Conservation (phyloP, 176 grass and related monocot genomes). For the Triticum aestivum region IWGSC_CS_RefSeq_v2.1 NC_057802.1:17518874-17519373, state of each 20-base stretch:
- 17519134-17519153: neutral
- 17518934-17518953: slow-evolving; percentile 77
- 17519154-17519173: neutral
- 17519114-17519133: neutral
- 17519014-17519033: slow-evolving; percentile 84
- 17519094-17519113: no score
- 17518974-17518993: slow-evolving; percentile 86
- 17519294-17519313: slow-evolving; percentile 53
- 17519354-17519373: slow-evolving; percentile 22
- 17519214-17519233: slow-evolving; percentile 86
- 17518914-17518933: slow-evolving; percentile 83
- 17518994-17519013: slow-evolving; percentile 66
- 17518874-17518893: slow-evolving; percentile 86
- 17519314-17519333: slow-evolving; percentile 54
- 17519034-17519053: slow-evolving; percentile 66
- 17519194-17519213: slow-evolving; percentile 57
- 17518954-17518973: slow-evolving; percentile 72
- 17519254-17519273: slow-evolving; percentile 73
- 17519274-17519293: slow-evolving; percentile 75
- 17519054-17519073: slow-evolving; percentile 37
- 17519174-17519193: neutral
- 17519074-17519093: no score
- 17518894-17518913: slow-evolving; percentile 58
- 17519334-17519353: slow-evolving; percentile 31
- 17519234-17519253: slow-evolving; percentile 70